Base-by-base conservation (phyloP, 306 rosid genomes). In the Quercus engelmannii region DNA sequence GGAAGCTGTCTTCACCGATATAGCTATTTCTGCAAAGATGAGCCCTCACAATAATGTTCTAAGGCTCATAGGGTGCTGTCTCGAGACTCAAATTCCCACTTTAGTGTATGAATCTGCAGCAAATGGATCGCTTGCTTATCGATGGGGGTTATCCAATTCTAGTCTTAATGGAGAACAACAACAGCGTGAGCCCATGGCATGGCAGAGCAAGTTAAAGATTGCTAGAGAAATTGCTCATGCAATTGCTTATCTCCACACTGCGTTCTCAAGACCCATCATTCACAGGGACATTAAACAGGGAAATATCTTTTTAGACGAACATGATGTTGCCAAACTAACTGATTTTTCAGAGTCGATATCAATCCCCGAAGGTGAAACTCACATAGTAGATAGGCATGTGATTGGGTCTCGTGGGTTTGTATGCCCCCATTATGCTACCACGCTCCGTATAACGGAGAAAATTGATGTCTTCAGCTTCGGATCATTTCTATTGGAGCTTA, bases 301-400 rank as follows among this genome's bases (percentile, higher is more conserved):
- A n/a, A 21, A 58, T 18, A 31, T 75, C 56, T 75, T 69, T 76
- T 70, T 81, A 14, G 80, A 69, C 51, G 23, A 58, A 31, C 55
- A 80, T 13, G 46, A 26, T 10, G 55, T 20, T 12, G 58, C 52
- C 59, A 74, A 74, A 41, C 46, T 41, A 41, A 41, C 46, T 41
- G 46, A 41, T 41, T 41, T 41, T 41, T 41, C 46, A 41, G 11
- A 41, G 46, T 41, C 46, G 3, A 41, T 41, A 41, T 41, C 46
- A 41, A 41, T 41, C 12, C 46, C 46, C 3, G 12, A 41, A 41
- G 46, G 3, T 41, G 46, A 41, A 41, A 41, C 46, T 41, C 46
- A 41, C 46, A 41, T 41, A 41, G 46, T 41, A 41, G 46, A 41
- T 41, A 8, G 9, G 46, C 46, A 41, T 41, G 46, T 41, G 46